Evolutionary conservation across 768 basidiomycete genomes (phyloP), one percentile per base, ranked within the genome.

Genomic region (Naganishia onofrii): DNA sequence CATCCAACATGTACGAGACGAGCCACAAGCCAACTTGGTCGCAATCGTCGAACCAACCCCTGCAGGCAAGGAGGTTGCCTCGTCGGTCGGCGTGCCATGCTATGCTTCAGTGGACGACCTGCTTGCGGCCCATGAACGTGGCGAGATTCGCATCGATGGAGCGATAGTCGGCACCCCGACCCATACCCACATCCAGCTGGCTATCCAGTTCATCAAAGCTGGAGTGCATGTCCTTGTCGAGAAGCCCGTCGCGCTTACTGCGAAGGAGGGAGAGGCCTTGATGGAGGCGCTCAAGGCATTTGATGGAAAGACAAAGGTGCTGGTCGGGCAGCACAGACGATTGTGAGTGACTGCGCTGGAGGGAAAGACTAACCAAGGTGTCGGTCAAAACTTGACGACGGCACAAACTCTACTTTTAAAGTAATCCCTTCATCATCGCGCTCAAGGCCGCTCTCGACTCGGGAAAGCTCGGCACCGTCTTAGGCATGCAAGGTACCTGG

Each of bases 261-360:
- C 67, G 15, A 32, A 44, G 26, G 68, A 57, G 12, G 75, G 68
- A 0, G 29, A 46, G 10, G 10, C 3, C 0, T 69, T 76, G 29
- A 55, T 73, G 21, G 69, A 67, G 12, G 70, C 69, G 2, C 67
- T 67, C 44, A 29, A 17, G 19, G n/a, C 0, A 21, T 57, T 38
- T 13, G 19, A 29, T 0, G 69, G 70, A 3, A 69, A 52, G 31
- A 9, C 71, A 9, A 46, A 46, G 21, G 66, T 56, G 26, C 55
- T 74, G 60, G 69, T 74, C 12, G 75, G 75, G 0, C 74, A 76
- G 8, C 75, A 76, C 48, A 66, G 75, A 1, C 74, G 74, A 34
- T 74, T 74, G 66, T 67, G 66, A 67, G 66, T 53, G 53, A n/a
- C n/a, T n/a, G n/a, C 48, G n/a, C 34, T 44, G 6, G 36, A 36